Percentiles rank a stretch among this genome's conserved stretches.
Conservation (phyloP, 495 filamentous ascomycete species). For the Glarea lozoyensis region DNA sequence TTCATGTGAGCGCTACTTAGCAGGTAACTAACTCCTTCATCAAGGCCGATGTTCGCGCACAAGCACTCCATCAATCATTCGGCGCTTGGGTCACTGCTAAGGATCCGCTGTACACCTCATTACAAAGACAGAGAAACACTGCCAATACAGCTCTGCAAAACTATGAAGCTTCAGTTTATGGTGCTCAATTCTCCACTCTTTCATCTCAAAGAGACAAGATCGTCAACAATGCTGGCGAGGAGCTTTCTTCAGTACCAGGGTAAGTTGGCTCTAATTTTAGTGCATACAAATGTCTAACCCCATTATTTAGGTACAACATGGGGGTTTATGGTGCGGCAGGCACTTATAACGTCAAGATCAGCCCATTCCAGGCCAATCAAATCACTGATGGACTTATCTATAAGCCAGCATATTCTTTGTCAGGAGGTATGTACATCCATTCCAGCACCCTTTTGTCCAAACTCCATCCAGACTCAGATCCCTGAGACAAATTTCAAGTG, state of each 20-base stretch:
- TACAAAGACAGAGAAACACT: neutral
- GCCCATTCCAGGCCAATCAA: neutral
- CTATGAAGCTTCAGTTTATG: neutral
- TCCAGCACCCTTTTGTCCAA: no score
- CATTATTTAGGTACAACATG: neutral
- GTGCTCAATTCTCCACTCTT: neutral
- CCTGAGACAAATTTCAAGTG: no score
- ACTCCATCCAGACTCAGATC: no score
- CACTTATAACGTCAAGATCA: neutral
- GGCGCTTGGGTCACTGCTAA: neutral
- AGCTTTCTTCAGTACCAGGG: neutral
- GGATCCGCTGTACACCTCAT: neutral
- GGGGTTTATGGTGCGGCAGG: neutral
- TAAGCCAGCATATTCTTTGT: neutral
- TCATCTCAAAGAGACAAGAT: slow-evolving; percentile 3
- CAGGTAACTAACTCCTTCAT: no score
- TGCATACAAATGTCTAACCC: neutral
- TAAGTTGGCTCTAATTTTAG: neutral
- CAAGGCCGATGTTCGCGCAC: slow-evolving; percentile 1
- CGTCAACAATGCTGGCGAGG: neutral
- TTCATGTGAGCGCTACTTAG: no score
- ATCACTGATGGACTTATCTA: neutral
- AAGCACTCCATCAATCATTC: neutral
- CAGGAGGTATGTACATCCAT: no score
- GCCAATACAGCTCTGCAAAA: neutral